These are phyloP conservation scores for Lasiosphaeria hispida DNA, from an alignment of 495 filamentous ascomycete genomes.

Conservation along the genomic window DNA sequence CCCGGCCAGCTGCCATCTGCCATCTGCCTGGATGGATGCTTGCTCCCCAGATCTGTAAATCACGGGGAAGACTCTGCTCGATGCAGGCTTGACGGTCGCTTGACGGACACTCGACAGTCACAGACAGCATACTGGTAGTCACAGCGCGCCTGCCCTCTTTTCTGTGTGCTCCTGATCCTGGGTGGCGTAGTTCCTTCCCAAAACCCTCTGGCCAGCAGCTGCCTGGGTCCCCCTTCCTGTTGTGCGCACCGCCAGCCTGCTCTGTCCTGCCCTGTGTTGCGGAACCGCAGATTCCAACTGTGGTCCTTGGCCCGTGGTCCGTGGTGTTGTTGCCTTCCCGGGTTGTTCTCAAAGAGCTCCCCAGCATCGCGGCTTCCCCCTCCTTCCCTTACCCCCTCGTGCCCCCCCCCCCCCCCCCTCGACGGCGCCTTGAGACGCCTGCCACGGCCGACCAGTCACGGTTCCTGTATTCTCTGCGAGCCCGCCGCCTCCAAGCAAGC, in stretches of 20 bases:
- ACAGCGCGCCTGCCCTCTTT: conserved; percentile 1
- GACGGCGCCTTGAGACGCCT: too few relatives aligned
- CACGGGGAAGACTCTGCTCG: conserved; percentile 3
- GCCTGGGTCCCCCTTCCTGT: background rate
- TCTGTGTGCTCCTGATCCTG: background rate
- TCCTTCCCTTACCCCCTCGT: too few relatives aligned
- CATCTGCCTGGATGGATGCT: background rate
- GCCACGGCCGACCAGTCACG: too few relatives aligned
- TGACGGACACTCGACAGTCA: background rate
- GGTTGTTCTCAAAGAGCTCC: background rate
- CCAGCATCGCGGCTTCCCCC: too few relatives aligned
- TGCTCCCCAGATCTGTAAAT: conserved; percentile 16
- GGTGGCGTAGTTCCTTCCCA: background rate
- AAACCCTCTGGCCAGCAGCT: background rate
- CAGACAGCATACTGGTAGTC: conserved; percentile 4
- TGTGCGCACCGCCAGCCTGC: background rate
- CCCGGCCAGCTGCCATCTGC: conserved; percentile 3
- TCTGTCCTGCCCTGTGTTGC: background rate
- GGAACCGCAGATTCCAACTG: too few relatives aligned
- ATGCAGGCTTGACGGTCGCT: too few relatives aligned
- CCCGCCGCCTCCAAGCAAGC: too few relatives aligned
- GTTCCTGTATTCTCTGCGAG: too few relatives aligned
- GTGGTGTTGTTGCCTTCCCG: background rate
- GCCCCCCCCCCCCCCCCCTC: too few relatives aligned
- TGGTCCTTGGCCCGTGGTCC: too few relatives aligned